These are phyloP conservation scores for Scedosporium aurantiacum DNA, from an alignment of 2,329 filamentous ascomycete species.

Conservation along the genomic window DNA sequence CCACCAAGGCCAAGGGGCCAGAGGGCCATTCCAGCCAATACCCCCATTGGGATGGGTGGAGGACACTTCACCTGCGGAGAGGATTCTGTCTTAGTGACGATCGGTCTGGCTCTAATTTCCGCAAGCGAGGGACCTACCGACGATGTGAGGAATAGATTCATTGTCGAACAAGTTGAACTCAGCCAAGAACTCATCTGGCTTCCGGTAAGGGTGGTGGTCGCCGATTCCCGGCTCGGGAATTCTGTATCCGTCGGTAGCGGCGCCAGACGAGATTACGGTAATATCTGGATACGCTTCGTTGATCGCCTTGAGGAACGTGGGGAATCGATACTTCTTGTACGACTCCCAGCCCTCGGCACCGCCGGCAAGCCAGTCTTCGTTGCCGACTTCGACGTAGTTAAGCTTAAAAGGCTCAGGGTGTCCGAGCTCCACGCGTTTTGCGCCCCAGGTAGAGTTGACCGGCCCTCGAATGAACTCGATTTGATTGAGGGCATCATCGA, in stretches of 20 bases:
- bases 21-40: constrained; percentile 31
- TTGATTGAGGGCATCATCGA: constrained; percentile 50
- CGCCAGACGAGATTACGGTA: constrained; percentile 40
- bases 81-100: not conserved
- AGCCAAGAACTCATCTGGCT: constrained; percentile 37
- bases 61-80: constrained; percentile 34
- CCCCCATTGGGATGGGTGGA: constrained; percentile 41
- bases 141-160: constrained; percentile 20
- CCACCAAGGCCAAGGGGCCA: constrained; percentile 42
- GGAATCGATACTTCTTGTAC: constrained; percentile 45
- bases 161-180: constrained; percentile 45
- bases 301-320: constrained; percentile 49
- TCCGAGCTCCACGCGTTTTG: constrained; percentile 45
- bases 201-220: constrained; percentile 41
- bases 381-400: constrained; percentile 54
- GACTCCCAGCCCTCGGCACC: constrained; percentile 34
- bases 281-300: constrained; percentile 44
- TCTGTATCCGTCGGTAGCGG: constrained; percentile 28
- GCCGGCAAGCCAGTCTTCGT: constrained; percentile 52
- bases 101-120: not conserved
- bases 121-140: constrained; percentile 8
- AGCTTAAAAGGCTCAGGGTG: constrained; percentile 51
- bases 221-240: constrained; percentile 31
- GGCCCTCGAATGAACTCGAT: constrained; percentile 52
- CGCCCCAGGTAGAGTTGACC: constrained; percentile 42